Conservation (phyloP, 176 grass and related monocot species). For the Hordeum marinum region DNA sequence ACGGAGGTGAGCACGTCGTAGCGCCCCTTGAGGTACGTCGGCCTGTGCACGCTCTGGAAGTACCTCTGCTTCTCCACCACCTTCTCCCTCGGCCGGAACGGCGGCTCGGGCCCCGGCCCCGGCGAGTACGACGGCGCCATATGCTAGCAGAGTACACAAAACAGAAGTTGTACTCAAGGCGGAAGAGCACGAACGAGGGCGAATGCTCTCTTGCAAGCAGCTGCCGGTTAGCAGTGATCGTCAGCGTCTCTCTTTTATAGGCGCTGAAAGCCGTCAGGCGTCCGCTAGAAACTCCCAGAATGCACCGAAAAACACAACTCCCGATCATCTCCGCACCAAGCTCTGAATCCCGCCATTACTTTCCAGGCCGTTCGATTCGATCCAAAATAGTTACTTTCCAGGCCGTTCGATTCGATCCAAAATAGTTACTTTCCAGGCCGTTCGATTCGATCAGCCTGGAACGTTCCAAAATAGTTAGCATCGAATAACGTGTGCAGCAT, state of each 20-base stretch:
- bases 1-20: conserved; percentile 67
- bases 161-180: background rate
- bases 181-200: background rate
- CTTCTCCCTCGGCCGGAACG: conserved; percentile 67
- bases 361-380: conserved; percentile 15
- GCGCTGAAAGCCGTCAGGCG: background rate
- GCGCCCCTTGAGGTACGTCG: conserved; percentile 68
- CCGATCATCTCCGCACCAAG: background rate
- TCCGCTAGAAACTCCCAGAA: conserved; percentile 30
- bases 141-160: background rate
- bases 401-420: background rate
- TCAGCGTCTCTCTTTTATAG: background rate
- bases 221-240: background rate
- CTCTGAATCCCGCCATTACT: background rate
- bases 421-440: conserved; percentile 1
- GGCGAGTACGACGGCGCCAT: background rate
- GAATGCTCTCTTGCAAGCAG: background rate
- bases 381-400: conserved; percentile 1
- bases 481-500: too few species aligned
- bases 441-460: background rate
- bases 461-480: background rate
- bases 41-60: conserved; percentile 60
- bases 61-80: conserved; percentile 54
- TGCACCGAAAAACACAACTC: background rate
- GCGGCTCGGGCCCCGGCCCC: conserved; percentile 54